A percentile compares a stretch with the other conserved stretches of the same genome.
Evolutionary conservation across 2,329 filamentous ascomycete species (phyloP).

Genomic region (Xylariaceae sp.): DNA sequence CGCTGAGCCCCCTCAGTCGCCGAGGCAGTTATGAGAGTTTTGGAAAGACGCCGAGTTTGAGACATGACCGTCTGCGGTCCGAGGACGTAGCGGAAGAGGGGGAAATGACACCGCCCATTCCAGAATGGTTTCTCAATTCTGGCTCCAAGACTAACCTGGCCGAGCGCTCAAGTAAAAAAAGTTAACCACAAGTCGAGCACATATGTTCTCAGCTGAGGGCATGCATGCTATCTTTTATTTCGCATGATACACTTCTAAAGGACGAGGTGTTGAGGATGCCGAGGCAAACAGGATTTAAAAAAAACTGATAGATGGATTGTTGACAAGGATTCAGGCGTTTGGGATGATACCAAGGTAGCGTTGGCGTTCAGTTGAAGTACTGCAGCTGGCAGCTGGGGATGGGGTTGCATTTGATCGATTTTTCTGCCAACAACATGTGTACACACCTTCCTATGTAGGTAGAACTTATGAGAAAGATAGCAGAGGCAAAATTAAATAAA

Average conservation of each 20-base stretch:
- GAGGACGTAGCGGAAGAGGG: slow-evolving; percentile 32
- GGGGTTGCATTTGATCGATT: too few relatives aligned
- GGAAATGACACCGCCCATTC: slow-evolving; percentile 55
- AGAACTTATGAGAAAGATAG: too few relatives aligned
- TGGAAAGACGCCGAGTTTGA: slow-evolving; percentile 24
- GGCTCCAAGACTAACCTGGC: slow-evolving; percentile 45
- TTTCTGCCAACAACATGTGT: too few relatives aligned
- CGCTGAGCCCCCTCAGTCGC: slow-evolving; percentile 44
- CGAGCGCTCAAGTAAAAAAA: slow-evolving; percentile 41
- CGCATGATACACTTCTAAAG: too few relatives aligned
- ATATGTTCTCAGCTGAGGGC: slow-evolving; percentile 5
- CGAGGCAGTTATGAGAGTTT: slow-evolving; percentile 48
- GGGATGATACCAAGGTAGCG: slow-evolving; percentile 27
- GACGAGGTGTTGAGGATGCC: too few relatives aligned
- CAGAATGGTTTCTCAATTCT: slow-evolving; percentile 54
- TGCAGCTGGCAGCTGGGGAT: too few relatives aligned
- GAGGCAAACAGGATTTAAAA: too few relatives aligned
- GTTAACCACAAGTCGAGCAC: slow-evolving; percentile 4
- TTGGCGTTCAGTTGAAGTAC: slow-evolving; percentile 25
- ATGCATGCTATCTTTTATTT: slow-evolving; percentile 1
- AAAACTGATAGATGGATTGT: slow-evolving; percentile 1
- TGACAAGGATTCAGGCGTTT: slow-evolving; percentile 14
- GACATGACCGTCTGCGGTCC: slow-evolving; percentile 18
- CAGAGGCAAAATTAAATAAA: too few relatives aligned
- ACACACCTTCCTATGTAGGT: not conserved